Conservation (phyloP, 1,284 basidiomycete genomes). For the Sporisorium reilianum region DNA sequence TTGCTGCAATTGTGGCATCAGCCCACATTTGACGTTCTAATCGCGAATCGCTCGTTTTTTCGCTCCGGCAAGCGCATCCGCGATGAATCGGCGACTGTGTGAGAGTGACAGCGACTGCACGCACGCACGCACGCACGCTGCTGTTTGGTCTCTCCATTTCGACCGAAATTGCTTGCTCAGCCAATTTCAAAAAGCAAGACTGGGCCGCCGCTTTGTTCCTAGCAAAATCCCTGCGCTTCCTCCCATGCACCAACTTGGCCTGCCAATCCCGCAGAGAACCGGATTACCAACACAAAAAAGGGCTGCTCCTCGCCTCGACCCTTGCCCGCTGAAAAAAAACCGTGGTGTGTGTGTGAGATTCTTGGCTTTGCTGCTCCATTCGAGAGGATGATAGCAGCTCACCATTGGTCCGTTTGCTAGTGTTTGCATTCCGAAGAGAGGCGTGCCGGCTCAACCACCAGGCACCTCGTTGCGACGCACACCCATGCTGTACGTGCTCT, state of each 20-base stretch:
- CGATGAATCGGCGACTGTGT: background rate
- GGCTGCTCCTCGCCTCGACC: too few relatives aligned
- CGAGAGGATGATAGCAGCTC: background rate
- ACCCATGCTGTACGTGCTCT: conserved; percentile 32
- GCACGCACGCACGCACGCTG: too few relatives aligned
- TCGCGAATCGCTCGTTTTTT: too few relatives aligned
- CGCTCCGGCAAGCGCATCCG: background rate
- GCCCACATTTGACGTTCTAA: background rate
- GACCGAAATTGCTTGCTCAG: conserved; percentile 6
- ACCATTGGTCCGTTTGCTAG: too few relatives aligned
- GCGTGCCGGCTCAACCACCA: conserved; percentile 51
- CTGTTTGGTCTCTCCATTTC: too few relatives aligned
- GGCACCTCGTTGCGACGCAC: conserved; percentile 52
- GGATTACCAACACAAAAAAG: too few relatives aligned
- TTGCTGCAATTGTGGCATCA: conserved; percentile 1
- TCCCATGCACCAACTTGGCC: too few relatives aligned
- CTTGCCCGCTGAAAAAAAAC: too few relatives aligned
- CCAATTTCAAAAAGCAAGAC: background rate
- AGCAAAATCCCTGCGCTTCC: too few relatives aligned
- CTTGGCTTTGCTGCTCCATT: background rate
- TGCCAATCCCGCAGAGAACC: too few relatives aligned
- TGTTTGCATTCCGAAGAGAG: too few relatives aligned
- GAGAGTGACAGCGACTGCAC: too few relatives aligned
- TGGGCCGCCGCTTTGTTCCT: conserved; percentile 8
- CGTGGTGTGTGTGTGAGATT: background rate